phyloP scores from a whole-genome alignment of 139 green algal genomes.

The Zygnema circumcarinatum region DNA sequence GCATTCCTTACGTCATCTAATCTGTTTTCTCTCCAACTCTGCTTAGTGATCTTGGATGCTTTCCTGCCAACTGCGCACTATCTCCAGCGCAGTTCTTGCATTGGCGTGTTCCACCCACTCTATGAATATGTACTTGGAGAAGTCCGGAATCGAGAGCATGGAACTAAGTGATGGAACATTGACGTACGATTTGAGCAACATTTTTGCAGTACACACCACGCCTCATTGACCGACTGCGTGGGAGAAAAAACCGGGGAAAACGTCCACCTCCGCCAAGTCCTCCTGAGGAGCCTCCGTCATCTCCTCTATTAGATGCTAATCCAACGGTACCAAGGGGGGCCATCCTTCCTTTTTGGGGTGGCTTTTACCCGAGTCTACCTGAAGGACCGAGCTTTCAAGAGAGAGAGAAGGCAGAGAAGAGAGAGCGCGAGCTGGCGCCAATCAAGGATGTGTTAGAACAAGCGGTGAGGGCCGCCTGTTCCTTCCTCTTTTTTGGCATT shows the following conservation, averaged over 20 bases:
- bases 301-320: not conserved
- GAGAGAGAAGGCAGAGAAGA: not conserved
- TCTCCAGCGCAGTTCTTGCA: too few species aligned
- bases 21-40: too few species aligned
- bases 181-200: too few species aligned
- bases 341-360: not conserved
- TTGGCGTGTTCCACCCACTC: too few species aligned
- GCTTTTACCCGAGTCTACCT: not conserved
- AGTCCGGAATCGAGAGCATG: too few species aligned
- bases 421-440: not conserved
- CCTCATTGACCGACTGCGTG: not conserved
- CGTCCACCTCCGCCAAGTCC: not conserved
- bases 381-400: not conserved
- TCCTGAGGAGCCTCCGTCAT: not conserved
- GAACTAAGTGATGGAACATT: too few species aligned
- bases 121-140: too few species aligned
- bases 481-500: too few species aligned
- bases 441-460: not conserved
- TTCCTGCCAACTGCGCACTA: too few species aligned
- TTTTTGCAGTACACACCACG: not conserved
- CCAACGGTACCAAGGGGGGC: not conserved
- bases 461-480: not conserved
- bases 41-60: too few species aligned
- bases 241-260: not conserved
- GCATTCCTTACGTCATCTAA: too few species aligned